These are phyloP conservation scores for Calonectria multiphialidica DNA, from an alignment of 2,329 filamentous ascomycete genomes.

Conservation along the genomic window DNA sequence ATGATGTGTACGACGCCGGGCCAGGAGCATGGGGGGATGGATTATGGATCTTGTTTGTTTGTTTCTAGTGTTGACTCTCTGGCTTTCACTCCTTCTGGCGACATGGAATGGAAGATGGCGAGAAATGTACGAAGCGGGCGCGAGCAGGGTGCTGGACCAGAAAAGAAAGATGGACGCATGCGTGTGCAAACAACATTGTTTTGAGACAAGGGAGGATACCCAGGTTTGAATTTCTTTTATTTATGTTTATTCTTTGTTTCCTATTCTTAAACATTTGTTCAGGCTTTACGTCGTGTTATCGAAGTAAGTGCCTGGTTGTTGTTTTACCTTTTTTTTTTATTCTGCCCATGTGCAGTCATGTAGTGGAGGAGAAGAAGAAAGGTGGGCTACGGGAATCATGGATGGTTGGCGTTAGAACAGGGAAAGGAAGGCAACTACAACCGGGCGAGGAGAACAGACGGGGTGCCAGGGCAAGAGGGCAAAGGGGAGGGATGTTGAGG, in stretches of 20 bases:
- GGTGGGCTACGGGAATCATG: neutral
- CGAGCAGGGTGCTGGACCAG: neutral
- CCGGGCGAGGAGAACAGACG: neutral
- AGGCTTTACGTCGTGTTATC: slow-evolving; percentile 20
- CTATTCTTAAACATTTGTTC: slow-evolving; percentile 30
- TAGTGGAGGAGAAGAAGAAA: neutral
- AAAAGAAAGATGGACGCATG: slow-evolving; percentile 11
- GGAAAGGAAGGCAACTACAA: slow-evolving; percentile 12
- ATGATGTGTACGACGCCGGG: slow-evolving; percentile 39
- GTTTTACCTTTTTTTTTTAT: neutral
- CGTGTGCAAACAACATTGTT: neutral
- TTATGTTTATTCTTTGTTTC: neutral
- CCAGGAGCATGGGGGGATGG: slow-evolving; percentile 22
- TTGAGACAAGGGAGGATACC: slow-evolving; percentile 33
- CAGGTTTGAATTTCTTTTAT: slow-evolving; percentile 32
- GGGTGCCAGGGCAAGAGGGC: neutral
- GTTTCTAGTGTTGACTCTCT: slow-evolving; percentile 15
- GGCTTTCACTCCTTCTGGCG: neutral
- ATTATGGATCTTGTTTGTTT: slow-evolving; percentile 19
- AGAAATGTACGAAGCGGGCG: slow-evolving; percentile 36
- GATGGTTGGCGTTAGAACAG: slow-evolving; percentile 12
- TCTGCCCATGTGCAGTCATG: neutral
- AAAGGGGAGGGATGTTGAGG: neutral
- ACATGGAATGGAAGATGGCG: slow-evolving; percentile 4
- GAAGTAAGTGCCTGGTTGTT: slow-evolving; percentile 21